A percentile compares a stretch with the other conserved stretches of the same genome.
Conservation (phyloP, 108 stramenopile species). For the Skeletonema grethae region DNA sequence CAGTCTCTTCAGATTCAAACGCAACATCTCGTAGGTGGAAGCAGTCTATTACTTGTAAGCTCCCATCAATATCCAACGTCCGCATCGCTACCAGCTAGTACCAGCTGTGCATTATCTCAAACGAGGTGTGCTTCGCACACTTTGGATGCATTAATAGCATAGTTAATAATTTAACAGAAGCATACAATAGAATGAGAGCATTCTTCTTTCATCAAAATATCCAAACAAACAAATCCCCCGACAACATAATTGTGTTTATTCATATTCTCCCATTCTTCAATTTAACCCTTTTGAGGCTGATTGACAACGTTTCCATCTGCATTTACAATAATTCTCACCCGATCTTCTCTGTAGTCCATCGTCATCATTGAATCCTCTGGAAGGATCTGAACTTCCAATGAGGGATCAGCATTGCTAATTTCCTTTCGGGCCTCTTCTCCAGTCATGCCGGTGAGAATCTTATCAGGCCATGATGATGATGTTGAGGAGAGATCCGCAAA, state of each 20-base stretch:
- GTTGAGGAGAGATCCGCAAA: background rate
- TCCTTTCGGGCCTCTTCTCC: constrained; percentile 49
- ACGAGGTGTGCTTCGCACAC: no score
- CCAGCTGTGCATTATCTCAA: no score
- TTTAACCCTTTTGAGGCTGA: constrained; percentile 23
- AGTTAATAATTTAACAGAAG: background rate
- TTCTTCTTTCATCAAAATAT: background rate
- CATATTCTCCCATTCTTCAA: background rate
- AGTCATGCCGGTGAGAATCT: constrained; percentile 40
- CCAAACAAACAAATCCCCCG: background rate
- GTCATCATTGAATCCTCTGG: constrained; percentile 56
- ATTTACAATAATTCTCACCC: constrained; percentile 65
- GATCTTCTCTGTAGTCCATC: constrained; percentile 60
- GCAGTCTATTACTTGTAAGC: no score
- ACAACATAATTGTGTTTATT: background rate
- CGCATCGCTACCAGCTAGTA: no score
- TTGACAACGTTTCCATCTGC: constrained; percentile 44
- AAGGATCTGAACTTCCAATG: constrained; percentile 29
- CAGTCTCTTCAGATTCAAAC: no score
- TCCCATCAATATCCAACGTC: no score
- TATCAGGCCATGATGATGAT: constrained; percentile 6
- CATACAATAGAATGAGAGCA: background rate
- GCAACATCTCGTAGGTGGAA: no score
- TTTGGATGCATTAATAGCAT: background rate
- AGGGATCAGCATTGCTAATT: constrained; percentile 7